Conservation (phyloP, 371 early-diverging fungal species). For the Blastocladiella emersonii region DNA sequence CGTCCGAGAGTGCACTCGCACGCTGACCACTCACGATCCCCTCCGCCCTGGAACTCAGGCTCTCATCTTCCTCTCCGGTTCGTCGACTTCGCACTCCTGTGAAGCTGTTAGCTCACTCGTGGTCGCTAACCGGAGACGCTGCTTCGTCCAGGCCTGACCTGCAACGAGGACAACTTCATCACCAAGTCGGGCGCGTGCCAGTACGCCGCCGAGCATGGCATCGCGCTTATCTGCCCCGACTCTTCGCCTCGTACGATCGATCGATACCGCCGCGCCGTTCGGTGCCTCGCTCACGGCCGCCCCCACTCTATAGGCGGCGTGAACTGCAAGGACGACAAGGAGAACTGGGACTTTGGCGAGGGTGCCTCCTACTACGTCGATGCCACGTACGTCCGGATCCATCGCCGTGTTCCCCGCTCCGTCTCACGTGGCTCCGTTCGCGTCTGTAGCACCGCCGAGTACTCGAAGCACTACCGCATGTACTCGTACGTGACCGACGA, state of each 20-base stretch:
- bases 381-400: conserved; percentile 25
- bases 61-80: background rate
- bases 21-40: background rate
- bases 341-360: conserved; percentile 44
- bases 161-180: conserved; percentile 72
- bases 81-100: background rate
- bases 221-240: conserved; percentile 70
- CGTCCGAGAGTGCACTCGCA: too few relatives aligned
- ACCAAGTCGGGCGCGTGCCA: conserved; percentile 65
- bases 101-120: background rate
- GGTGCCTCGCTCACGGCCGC: background rate
- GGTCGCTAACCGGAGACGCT: conserved; percentile 44
- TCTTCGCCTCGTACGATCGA: conserved; percentile 59
- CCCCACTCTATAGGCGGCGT: conserved; percentile 19
- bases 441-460: conserved; percentile 32
- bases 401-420: background rate
- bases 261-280: conserved; percentile 6
- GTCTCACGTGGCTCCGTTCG: background rate
- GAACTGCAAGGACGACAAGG: conserved; percentile 32
- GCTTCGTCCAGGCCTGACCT: conserved; percentile 62
- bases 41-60: background rate
- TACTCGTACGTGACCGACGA: conserved; percentile 67
- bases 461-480: conserved; percentile 65
- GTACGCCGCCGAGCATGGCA: conserved; percentile 44
- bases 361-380: conserved; percentile 78